These are phyloP conservation scores for Jacaranda mimosifolia DNA, from an alignment of 257 asterid genomes.

Conservation along the genomic window DNA sequence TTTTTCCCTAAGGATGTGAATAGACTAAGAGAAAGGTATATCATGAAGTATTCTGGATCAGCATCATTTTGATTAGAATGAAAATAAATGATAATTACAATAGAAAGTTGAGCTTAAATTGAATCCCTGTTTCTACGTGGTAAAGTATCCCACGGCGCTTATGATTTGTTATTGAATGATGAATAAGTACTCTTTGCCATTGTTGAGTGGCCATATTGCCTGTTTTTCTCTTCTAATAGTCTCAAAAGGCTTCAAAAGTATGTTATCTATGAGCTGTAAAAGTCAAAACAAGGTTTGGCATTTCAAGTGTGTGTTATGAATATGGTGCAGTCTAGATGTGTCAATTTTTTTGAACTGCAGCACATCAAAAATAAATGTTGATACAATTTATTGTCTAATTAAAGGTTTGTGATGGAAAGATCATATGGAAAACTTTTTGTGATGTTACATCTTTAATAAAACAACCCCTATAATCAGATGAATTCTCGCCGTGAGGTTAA, in stretches of 20 bases:
- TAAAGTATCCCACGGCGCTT: no score
- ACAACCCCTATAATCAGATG: no score
- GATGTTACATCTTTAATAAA: background rate
- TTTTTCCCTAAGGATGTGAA: conserved; percentile 18
- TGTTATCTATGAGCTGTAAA: background rate
- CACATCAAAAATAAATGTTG: background rate
- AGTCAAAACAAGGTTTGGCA: no score
- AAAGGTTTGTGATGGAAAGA: background rate
- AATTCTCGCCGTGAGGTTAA: no score
- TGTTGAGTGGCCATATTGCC: no score
- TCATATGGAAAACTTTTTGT: background rate
- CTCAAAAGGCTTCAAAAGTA: background rate
- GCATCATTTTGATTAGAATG: background rate
- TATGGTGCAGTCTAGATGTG: no score
- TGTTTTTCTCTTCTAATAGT: background rate
- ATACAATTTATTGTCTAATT: background rate
- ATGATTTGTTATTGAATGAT: no score
- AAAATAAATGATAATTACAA: background rate
- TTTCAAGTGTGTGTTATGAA: no score
- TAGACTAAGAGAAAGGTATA: background rate
- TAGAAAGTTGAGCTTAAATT: background rate
- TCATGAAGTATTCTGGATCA: background rate
- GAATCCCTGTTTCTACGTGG: no score
- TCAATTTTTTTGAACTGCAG: background rate
- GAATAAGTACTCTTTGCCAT: no score